A percentile compares a stretch with the other conserved stretches of the same genome.
phyloP scores from a whole-genome alignment of 2,329 filamentous ascomycete genomes.

The Colletotrichum viniferum region DNA sequence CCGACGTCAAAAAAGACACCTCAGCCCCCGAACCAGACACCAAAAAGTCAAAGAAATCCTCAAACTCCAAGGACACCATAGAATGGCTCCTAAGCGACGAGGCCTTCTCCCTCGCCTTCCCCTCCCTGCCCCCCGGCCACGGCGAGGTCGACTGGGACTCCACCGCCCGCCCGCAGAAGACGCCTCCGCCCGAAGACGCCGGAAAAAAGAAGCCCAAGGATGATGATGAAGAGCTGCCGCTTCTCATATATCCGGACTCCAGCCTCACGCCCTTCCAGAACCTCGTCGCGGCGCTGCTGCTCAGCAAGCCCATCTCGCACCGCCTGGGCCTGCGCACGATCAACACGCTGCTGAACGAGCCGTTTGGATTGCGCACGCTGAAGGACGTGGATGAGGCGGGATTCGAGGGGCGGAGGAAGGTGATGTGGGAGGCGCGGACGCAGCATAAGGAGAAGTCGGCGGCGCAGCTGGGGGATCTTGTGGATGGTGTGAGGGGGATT shows the following conservation, averaged over 20 bases:
- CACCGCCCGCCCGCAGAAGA: neutral
- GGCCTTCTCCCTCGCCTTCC: neutral
- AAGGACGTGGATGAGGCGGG: conserved; percentile 35
- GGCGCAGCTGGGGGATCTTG: conserved; percentile 34
- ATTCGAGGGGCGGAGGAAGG: conserved; percentile 38
- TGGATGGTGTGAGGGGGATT: neutral
- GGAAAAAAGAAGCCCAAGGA: neutral
- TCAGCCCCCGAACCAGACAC: neutral
- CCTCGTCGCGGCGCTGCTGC: conserved; percentile 44
- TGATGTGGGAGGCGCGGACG: conserved; percentile 43
- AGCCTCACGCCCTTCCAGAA: conserved; percentile 46
- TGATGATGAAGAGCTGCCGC: neutral
- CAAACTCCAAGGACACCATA: neutral
- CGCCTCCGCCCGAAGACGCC: neutral
- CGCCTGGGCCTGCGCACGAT: conserved; percentile 45
- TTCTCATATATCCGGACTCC: neutral
- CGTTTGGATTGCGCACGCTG: conserved; percentile 31
- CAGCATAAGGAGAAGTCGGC: conserved; percentile 52
- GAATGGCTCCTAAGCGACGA: neutral
- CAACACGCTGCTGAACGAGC: conserved; percentile 46
- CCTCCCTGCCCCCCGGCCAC: neutral
- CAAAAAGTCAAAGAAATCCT: neutral
- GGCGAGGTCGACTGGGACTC: conserved; percentile 2
- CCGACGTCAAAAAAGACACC: neutral
- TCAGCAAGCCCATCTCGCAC: conserved; percentile 48